These are phyloP conservation scores for Suzukiozyma palmioleophila DNA, from an alignment of 1,139 yeast species.

Conservation along the genomic window DNA sequence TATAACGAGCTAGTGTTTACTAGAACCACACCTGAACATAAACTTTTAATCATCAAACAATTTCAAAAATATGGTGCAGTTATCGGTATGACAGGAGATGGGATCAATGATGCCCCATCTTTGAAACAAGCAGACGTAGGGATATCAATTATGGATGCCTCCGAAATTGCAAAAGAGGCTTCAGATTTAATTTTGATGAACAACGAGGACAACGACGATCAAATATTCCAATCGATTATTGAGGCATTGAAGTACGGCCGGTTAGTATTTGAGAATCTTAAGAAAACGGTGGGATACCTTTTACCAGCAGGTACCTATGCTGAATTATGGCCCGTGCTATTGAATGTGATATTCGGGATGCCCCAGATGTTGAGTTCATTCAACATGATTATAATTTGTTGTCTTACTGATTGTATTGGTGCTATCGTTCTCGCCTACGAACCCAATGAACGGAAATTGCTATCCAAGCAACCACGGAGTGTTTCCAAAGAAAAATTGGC, in stretches of 20 bases:
- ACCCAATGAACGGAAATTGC: conserved; percentile 39
- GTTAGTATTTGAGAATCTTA: conserved; percentile 48
- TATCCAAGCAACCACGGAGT: conserved; percentile 41
- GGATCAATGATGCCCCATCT: conserved; percentile 92
- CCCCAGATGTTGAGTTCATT: conserved; percentile 51
- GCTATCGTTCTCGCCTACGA: conserved; percentile 46
- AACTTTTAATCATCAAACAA: conserved; percentile 44
- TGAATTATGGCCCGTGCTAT: conserved; percentile 50
- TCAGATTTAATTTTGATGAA: conserved; percentile 44
- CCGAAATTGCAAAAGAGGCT: conserved; percentile 58
- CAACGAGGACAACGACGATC: conserved; percentile 13
- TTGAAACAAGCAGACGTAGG: conserved; percentile 67
- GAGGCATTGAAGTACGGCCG: conserved; percentile 47
- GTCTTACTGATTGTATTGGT: conserved; percentile 45
- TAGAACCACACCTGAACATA: conserved; percentile 54
- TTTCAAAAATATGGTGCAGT: conserved; percentile 41
- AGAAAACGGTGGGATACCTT: conserved; percentile 46
- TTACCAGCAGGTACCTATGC: conserved; percentile 53
- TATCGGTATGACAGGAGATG: conserved; percentile 53
- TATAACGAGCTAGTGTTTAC: conserved; percentile 47
- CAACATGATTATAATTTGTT: conserved; percentile 48
- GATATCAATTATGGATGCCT: conserved; percentile 46
- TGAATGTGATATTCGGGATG: conserved; percentile 46
- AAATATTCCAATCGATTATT: conserved; percentile 41
- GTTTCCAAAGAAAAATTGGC: conserved; percentile 42